Conservation (phyloP, 306 rosid genomes). For the Neltuma alba region DNA sequence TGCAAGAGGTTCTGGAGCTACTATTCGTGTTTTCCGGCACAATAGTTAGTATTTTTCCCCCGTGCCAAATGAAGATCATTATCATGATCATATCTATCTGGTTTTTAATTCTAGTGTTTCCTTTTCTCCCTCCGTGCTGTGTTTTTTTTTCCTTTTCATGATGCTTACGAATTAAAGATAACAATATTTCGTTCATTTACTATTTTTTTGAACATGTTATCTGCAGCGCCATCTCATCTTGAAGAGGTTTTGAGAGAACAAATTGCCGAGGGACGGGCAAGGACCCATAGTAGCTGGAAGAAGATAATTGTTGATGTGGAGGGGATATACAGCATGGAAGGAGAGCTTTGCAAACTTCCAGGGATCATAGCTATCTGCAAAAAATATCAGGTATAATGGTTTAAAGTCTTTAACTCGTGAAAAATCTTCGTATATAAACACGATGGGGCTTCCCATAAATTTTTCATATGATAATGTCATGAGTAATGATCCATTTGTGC, state of each 20-base stretch:
- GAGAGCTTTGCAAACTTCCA: slow-evolving; percentile 84
- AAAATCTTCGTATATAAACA: background rate
- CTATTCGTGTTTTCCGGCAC: slow-evolving; percentile 88
- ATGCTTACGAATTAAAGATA: background rate
- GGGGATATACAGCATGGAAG: slow-evolving; percentile 93
- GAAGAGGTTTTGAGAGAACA: slow-evolving; percentile 81
- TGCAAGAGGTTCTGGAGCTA: slow-evolving; percentile 93
- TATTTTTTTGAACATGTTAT: slow-evolving; percentile 20
- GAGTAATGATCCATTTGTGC: background rate
- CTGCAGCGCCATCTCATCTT: slow-evolving; percentile 67
- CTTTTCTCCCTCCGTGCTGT: slow-evolving; percentile 4
- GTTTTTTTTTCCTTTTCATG: background rate
- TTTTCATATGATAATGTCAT: no score
- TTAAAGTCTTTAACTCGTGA: background rate
- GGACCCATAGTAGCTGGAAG: slow-evolving; percentile 88
- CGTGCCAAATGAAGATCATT: background rate
- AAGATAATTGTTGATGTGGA: slow-evolving; percentile 77
- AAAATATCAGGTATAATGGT: slow-evolving; percentile 61
- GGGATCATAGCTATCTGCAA: slow-evolving; percentile 80
- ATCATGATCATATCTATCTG: background rate
- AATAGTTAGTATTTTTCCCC: slow-evolving; percentile 49
- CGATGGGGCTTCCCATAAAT: background rate
- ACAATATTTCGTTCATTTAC: background rate
- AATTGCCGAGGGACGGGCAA: slow-evolving; percentile 81
- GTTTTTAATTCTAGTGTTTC: background rate